Evolutionary conservation across 345 rosid species (phyloP).

Genomic region (Eucalyptus polyanthemos): DNA sequence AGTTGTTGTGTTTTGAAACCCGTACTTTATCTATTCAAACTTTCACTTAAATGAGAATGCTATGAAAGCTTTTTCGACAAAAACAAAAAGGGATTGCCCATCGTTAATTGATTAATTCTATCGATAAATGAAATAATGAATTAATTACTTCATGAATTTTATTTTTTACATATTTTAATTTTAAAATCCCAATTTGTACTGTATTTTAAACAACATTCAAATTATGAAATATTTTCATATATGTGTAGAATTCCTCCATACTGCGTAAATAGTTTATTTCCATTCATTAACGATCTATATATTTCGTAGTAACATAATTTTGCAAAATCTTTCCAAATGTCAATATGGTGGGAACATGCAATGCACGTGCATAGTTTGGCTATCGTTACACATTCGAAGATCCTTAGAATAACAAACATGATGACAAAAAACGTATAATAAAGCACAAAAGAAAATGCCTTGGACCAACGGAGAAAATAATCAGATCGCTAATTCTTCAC

Average conservation of each 20-base stretch:
- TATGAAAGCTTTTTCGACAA: background rate
- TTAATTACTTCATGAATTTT: background rate
- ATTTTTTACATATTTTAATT: background rate
- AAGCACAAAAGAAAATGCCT: background rate
- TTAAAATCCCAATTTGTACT: background rate
- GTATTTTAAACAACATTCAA: background rate
- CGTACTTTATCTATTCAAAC: background rate
- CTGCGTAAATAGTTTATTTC: background rate
- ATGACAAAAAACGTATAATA: rapidly evolving
- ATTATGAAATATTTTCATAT: background rate
- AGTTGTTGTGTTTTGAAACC: background rate
- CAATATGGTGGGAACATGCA: background rate
- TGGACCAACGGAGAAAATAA: background rate
- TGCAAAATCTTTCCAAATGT: background rate
- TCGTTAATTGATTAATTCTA: background rate
- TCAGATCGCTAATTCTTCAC: background rate
- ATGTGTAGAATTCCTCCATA: background rate
- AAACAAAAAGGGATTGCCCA: background rate
- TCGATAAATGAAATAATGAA: background rate
- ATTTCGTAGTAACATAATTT: background rate
- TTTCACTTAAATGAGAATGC: background rate
- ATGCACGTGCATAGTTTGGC: background rate
- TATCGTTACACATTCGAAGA: background rate
- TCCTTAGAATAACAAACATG: background rate
- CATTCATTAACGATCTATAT: background rate